A percentile compares a stretch with the other conserved stretches of the same genome.
Evolutionary conservation across 2,329 filamentous ascomycete species (phyloP).

Genomic region (Exophiala calicioides): DNA sequence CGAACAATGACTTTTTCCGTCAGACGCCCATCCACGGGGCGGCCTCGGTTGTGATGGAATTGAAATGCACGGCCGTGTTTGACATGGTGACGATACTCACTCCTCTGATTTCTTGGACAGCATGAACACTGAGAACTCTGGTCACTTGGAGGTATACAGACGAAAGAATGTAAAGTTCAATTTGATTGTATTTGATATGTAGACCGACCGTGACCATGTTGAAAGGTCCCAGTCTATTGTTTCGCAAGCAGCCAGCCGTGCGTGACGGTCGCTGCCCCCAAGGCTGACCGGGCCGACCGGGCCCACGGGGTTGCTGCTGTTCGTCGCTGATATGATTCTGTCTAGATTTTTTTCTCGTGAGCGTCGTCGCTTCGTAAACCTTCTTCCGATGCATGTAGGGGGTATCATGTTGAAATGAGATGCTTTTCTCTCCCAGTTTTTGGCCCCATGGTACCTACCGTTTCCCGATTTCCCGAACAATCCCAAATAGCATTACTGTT

Average conservation of each 20-base stretch:
- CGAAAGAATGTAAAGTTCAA: too few relatives aligned
- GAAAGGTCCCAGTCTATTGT: conserved; percentile 11
- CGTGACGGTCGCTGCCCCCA: not conserved
- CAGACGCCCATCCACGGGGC: too few relatives aligned
- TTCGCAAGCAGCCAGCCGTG: not conserved
- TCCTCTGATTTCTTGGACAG: too few relatives aligned
- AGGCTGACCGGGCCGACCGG: too few relatives aligned
- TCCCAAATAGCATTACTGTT: conserved; percentile 10
- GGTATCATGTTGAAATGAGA: conserved; percentile 31
- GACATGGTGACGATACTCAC: too few relatives aligned
- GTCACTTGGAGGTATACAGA: too few relatives aligned
- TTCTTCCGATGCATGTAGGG: conserved; percentile 7
- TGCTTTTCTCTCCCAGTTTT: conserved; percentile 11
- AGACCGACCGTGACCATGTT: conserved; percentile 11
- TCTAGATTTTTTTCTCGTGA: conserved; percentile 10
- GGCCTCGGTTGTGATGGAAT: too few relatives aligned
- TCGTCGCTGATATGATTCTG: not conserved
- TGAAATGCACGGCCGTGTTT: too few relatives aligned
- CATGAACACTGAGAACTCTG: too few relatives aligned
- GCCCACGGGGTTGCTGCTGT: too few relatives aligned
- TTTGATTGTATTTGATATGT: too few relatives aligned
- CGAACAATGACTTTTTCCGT: too few relatives aligned
- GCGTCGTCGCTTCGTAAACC: conserved; percentile 21
- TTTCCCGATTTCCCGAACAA: not conserved
- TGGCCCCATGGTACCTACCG: not conserved